A percentile compares a stretch with the other conserved stretches of the same genome.
Evolutionary conservation across 345 rosid genomes (phyloP).

Genomic region (Mangifera indica): DNA sequence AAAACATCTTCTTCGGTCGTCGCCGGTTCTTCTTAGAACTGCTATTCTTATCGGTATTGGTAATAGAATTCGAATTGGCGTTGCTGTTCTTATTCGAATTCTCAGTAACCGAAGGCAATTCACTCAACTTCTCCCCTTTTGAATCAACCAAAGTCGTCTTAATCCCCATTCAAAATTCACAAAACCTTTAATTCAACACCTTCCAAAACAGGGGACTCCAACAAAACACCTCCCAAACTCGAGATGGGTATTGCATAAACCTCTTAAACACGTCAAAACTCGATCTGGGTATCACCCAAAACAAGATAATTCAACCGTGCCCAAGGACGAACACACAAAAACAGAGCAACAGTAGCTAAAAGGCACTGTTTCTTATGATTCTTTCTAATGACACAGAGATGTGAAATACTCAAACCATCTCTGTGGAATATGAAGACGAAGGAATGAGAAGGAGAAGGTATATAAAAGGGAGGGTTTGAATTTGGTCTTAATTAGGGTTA

Average conservation of each 20-base stretch:
- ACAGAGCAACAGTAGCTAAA: neutral
- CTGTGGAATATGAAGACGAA: constrained; percentile 8
- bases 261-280: neutral
- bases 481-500: constrained; percentile 20
- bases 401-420: constrained; percentile 25
- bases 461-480: constrained; percentile 11
- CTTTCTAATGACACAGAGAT: constrained; percentile 11
- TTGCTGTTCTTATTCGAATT: constrained; percentile 9
- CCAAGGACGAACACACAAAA: neutral
- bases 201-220: neutral
- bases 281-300: constrained; percentile 18
- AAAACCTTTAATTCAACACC: neutral
- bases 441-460: constrained; percentile 2
- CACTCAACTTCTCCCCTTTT: constrained; percentile 38
- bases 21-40: constrained; percentile 41
- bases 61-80: neutral
- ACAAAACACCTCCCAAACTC: neutral
- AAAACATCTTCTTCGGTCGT: constrained; percentile 26
- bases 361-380: neutral
- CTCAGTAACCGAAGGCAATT: constrained; percentile 32
- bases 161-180: constrained; percentile 55
- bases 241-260: constrained; percentile 11
- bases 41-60: constrained; percentile 18
- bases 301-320: neutral
- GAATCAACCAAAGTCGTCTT: constrained; percentile 39